Evolutionary conservation across 2,329 filamentous ascomycete species (phyloP).

Genomic region (Talaromyces sp.): DNA sequence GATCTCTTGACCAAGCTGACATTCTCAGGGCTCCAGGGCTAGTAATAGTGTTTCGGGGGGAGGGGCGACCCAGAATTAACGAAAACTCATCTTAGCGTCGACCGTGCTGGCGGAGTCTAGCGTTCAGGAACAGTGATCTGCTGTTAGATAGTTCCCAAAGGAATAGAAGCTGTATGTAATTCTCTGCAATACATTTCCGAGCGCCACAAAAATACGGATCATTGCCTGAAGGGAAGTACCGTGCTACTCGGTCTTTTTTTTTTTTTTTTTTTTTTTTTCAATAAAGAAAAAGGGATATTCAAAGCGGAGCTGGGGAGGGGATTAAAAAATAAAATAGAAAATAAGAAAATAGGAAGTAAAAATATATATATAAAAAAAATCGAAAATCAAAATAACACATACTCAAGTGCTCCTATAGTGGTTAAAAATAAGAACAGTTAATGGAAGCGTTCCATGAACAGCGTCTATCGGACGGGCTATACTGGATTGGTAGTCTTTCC

Average conservation of each 20-base stretch:
- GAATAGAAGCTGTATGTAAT: not conserved
- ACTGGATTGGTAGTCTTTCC: slow-evolving; percentile 5
- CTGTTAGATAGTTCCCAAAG: not conserved
- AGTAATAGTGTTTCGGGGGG: not conserved
- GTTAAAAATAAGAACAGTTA: too few species aligned
- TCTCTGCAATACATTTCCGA: not conserved
- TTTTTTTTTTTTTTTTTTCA: not conserved
- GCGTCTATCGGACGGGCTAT: slow-evolving; percentile 4
- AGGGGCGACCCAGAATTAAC: not conserved
- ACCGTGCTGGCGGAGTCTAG: slow-evolving; percentile 8
- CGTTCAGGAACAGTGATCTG: slow-evolving; percentile 5
- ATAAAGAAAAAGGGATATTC: not conserved
- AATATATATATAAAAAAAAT: too few species aligned
- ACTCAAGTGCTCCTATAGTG: not conserved
- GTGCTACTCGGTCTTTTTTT: too few species aligned
- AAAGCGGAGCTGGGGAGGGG: not conserved
- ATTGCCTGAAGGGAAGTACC: not conserved
- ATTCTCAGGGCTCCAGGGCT: slow-evolving; percentile 6
- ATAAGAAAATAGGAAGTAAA: not conserved
- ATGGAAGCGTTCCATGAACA: not conserved
- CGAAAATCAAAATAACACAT: not conserved
- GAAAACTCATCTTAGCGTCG: not conserved
- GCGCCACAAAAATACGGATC: slow-evolving; percentile 1
- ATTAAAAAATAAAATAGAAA: not conserved
- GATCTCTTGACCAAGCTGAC: slow-evolving; percentile 13